phyloP scores from a whole-genome alignment of 176 grass and related monocot genomes.

The Oryza nivara region DNA sequence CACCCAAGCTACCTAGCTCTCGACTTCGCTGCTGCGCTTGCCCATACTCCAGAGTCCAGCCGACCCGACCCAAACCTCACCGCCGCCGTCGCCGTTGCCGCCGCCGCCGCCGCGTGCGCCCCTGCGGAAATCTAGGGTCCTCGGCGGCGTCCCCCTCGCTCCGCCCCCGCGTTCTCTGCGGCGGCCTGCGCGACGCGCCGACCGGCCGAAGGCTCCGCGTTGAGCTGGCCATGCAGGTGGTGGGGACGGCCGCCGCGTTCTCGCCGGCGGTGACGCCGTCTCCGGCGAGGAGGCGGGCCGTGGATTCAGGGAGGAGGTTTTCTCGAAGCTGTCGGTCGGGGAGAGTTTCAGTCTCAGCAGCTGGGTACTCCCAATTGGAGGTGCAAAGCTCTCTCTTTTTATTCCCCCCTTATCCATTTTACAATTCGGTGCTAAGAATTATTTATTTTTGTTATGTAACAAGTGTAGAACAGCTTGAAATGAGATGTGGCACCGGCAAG shows the following conservation, averaged over 20 bases:
- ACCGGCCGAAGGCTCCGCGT: too few species aligned
- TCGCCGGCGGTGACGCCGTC: neutral
- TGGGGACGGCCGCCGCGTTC: neutral
- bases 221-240: neutral
- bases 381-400: constrained; percentile 12
- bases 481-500: neutral
- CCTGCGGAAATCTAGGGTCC: too few species aligned
- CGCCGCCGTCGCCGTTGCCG: too few species aligned
- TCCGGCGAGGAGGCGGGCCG: neutral
- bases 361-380: constrained; percentile 54
- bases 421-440: too few species aligned
- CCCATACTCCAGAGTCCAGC: too few species aligned
- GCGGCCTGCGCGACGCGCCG: neutral
- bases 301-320: neutral
- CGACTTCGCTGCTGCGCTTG: too few species aligned
- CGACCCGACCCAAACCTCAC: too few species aligned
- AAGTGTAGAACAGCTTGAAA: neutral
- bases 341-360: neutral
- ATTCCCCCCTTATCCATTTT: neutral
- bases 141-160: too few species aligned
- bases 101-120: too few species aligned
- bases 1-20: too few species aligned
- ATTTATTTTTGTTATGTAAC: neutral
- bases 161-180: too few species aligned
- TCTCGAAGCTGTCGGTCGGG: constrained; percentile 21